A percentile compares a stretch with the other conserved stretches of the same genome.
Conservation (phyloP, 2,329 filamentous ascomycete species). For the Ceratocystiopsis minuta region DNA sequence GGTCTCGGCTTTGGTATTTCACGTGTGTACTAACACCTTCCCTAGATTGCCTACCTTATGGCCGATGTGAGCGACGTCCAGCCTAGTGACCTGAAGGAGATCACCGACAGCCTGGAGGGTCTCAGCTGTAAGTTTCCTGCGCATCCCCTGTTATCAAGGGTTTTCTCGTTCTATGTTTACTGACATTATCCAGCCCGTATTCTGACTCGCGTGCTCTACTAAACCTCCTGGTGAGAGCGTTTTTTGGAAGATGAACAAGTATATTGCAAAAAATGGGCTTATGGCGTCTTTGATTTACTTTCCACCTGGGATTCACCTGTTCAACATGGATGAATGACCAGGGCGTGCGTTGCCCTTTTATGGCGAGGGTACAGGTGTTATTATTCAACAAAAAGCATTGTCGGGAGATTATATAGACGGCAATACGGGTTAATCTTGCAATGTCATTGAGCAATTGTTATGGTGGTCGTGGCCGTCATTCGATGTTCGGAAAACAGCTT, state of each 20-base stretch:
- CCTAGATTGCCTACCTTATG: conserved; percentile 65
- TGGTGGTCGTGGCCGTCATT: too few relatives aligned
- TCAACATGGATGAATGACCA: conserved; percentile 8
- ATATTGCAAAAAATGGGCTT: background rate
- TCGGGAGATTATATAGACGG: too few relatives aligned
- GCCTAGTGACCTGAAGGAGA: conserved; percentile 62
- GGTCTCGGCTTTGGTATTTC: too few relatives aligned
- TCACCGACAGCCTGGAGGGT: conserved; percentile 66
- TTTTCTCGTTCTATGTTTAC: background rate
- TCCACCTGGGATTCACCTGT: conserved; percentile 6
- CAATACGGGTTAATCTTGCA: too few relatives aligned
- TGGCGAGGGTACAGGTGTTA: too few relatives aligned
- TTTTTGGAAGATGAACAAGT: background rate
- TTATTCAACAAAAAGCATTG: too few relatives aligned
- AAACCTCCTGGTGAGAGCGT: conserved; percentile 1
- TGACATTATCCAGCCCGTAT: conserved; percentile 20
- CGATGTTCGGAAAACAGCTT: too few relatives aligned
- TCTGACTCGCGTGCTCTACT: conserved; percentile 30
- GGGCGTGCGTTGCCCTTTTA: too few relatives aligned
- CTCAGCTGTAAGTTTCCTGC: conserved; percentile 49
- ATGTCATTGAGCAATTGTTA: too few relatives aligned
- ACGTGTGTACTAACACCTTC: background rate
- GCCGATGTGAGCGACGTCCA: conserved; percentile 86
- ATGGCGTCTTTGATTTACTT: conserved; percentile 1
- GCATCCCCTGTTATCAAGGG: background rate